Percentiles rank a stretch among this genome's conserved stretches.
phyloP scores from a whole-genome alignment of 2,329 filamentous ascomycete species.

The Alternaria alternata region DNA sequence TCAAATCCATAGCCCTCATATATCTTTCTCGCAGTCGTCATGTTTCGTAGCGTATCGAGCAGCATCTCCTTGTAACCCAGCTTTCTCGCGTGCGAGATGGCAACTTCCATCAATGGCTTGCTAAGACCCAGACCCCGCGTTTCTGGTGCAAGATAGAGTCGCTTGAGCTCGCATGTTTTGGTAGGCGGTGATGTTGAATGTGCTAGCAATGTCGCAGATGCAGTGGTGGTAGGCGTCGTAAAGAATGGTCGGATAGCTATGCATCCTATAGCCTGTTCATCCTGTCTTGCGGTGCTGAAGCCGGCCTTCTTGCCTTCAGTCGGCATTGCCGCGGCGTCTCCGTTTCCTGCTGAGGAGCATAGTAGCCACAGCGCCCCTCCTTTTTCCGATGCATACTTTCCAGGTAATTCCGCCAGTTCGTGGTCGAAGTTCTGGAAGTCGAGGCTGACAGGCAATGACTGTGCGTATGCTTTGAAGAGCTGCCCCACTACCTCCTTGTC shows the following conservation, averaged over 20 bases:
- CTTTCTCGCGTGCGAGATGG: constrained; percentile 56
- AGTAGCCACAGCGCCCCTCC: constrained; percentile 62
- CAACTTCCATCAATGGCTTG: constrained; percentile 55
- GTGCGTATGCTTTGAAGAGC: constrained; percentile 53
- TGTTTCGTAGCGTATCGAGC: constrained; percentile 64
- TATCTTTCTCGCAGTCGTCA: constrained; percentile 60
- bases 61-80: constrained; percentile 62
- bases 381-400: constrained; percentile 59
- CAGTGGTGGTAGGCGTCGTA: constrained; percentile 6
- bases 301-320: neutral
- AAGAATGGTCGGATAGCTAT: constrained; percentile 58
- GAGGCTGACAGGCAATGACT: constrained; percentile 62
- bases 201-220: constrained; percentile 11
- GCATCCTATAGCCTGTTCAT: constrained; percentile 55
- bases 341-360: constrained; percentile 14
- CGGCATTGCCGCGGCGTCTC: neutral
- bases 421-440: constrained; percentile 64
- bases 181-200: constrained; percentile 9
- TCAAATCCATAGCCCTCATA: constrained; percentile 63
- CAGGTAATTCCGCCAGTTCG: constrained; percentile 63
- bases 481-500: constrained; percentile 51
- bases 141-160: constrained; percentile 61
- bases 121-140: constrained; percentile 60
- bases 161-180: constrained; percentile 63
- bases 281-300: neutral